Evolutionary conservation across 768 basidiomycete species (phyloP).

Genomic region (Postia placenta): DNA sequence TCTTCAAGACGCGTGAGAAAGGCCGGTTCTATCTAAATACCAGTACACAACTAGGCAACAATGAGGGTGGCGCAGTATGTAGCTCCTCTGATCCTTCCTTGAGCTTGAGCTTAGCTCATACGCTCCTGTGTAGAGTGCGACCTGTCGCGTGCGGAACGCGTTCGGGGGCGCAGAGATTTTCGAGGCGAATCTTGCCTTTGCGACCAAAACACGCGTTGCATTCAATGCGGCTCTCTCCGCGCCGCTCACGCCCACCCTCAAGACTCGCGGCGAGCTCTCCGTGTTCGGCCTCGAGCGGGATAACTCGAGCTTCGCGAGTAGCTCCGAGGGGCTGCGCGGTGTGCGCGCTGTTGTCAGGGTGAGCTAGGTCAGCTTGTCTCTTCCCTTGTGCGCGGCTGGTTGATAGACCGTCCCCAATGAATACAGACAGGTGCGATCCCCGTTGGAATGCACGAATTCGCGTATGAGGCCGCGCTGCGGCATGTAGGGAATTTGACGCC

Average conservation of each 20-base stretch:
- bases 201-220: slow-evolving; percentile 81
- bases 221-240: slow-evolving; percentile 65
- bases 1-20: slow-evolving; percentile 72
- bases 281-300: slow-evolving; percentile 77
- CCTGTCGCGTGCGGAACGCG: slow-evolving; percentile 77
- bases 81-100: not conserved
- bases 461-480: slow-evolving; percentile 78
- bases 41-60: slow-evolving; percentile 88
- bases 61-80: slow-evolving; percentile 89
- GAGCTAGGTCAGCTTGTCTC: slow-evolving; percentile 45
- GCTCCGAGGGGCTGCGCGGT: slow-evolving; percentile 58
- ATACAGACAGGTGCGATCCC: slow-evolving; percentile 15
- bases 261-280: slow-evolving; percentile 63
- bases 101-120: not conserved
- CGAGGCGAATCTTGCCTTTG: slow-evolving; percentile 75
- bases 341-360: slow-evolving; percentile 68
- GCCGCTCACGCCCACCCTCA: slow-evolving; percentile 49
- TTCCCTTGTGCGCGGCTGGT: slow-evolving; percentile 6
- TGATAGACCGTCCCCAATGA: slow-evolving; percentile 10
- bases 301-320: slow-evolving; percentile 71
- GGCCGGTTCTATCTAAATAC: slow-evolving; percentile 74
- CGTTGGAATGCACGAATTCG: slow-evolving; percentile 63
- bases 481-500: slow-evolving; percentile 68
- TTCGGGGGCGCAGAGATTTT: slow-evolving; percentile 90
- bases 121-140: slow-evolving; percentile 51